Evolutionary conservation across 208 protist genomes (phyloP).

Genomic region (Acanthamoeba lugdunensis): DNA sequence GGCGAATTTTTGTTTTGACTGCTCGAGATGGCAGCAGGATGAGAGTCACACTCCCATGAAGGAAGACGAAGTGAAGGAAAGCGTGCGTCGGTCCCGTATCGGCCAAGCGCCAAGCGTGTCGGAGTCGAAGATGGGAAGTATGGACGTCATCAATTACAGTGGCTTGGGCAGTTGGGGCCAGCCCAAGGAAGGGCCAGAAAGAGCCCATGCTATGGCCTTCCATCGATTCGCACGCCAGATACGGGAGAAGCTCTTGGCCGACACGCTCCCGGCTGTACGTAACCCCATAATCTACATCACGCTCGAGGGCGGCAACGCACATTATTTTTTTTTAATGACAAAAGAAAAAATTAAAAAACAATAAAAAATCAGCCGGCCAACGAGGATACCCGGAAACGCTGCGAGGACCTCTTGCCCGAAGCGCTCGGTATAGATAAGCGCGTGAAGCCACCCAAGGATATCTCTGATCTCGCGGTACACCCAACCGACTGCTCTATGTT

Average conservation of each 20-base stretch:
- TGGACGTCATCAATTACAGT: not conserved
- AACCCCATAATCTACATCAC: too few relatives aligned
- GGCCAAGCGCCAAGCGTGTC: not conserved
- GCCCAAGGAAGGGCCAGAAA: not conserved
- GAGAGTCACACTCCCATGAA: not conserved
- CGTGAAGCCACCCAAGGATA: not conserved
- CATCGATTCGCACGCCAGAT: not conserved
- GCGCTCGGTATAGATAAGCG: not conserved
- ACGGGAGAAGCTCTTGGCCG: not conserved
- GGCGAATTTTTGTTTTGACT: too few relatives aligned
- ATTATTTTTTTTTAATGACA: too few relatives aligned
- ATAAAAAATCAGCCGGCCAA: not conserved
- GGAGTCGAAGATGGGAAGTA: not conserved
- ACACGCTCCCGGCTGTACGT: not conserved
- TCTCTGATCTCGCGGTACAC: not conserved
- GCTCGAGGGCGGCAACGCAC: too few relatives aligned
- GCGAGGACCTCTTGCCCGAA: not conserved
- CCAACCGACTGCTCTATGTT: too few relatives aligned
- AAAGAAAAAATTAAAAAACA: too few relatives aligned
- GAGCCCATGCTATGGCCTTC: not conserved
- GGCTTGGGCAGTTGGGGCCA: not conserved
- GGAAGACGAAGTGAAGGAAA: not conserved
- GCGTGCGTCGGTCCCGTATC: not conserved
- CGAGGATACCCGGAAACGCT: not conserved
- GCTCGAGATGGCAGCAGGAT: too few relatives aligned